A percentile compares a stretch with the other conserved stretches of the same genome.
phyloP scores from a whole-genome alignment of 2,329 filamentous ascomycete genomes.

The Claviceps fusiformis region DNA sequence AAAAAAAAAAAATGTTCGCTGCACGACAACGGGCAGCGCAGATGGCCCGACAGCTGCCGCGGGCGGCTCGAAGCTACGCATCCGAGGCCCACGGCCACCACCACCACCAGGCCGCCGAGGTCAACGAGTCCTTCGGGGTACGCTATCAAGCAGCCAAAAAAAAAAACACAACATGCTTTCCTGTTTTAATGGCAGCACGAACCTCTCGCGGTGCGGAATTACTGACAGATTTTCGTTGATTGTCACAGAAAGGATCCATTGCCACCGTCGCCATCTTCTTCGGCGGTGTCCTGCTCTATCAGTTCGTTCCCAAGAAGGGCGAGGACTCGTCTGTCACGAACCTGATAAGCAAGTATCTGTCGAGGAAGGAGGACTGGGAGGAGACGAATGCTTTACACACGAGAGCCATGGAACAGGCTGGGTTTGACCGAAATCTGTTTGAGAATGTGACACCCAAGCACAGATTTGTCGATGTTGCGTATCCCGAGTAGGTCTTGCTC shows the following conservation, averaged over 20 bases:
- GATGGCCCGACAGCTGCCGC: slow-evolving; percentile 23
- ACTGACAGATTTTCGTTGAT: neutral
- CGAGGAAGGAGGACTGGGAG: slow-evolving; percentile 36
- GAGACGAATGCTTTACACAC: slow-evolving; percentile 39
- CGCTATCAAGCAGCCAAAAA: slow-evolving; percentile 13
- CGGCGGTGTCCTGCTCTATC: slow-evolving; percentile 30
- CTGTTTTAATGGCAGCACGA: neutral
- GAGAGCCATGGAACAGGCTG: slow-evolving; percentile 39
- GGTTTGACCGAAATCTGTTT: slow-evolving; percentile 43
- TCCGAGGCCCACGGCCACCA: slow-evolving; percentile 38
- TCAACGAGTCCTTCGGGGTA: slow-evolving; percentile 45
- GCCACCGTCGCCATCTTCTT: slow-evolving; percentile 31
- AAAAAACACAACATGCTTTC: slow-evolving; percentile 1
- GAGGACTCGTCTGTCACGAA: slow-evolving; percentile 32
- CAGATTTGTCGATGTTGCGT: slow-evolving; percentile 37
- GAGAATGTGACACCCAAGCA: slow-evolving; percentile 29
- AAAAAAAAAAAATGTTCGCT: slow-evolving; percentile 20
- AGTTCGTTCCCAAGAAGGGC: slow-evolving; percentile 36
- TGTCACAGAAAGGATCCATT: slow-evolving; percentile 33
- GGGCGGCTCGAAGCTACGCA: slow-evolving; percentile 35
- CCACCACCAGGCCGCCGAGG: slow-evolving; percentile 31
- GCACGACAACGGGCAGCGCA: slow-evolving; percentile 31
- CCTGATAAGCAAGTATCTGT: slow-evolving; percentile 33
- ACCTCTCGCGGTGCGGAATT: no score
- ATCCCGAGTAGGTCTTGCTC: slow-evolving; percentile 39